Evolutionary conservation across 169 alveolate genomes (phyloP).

Genomic region (Cryptosporidium parvum): DNA sequence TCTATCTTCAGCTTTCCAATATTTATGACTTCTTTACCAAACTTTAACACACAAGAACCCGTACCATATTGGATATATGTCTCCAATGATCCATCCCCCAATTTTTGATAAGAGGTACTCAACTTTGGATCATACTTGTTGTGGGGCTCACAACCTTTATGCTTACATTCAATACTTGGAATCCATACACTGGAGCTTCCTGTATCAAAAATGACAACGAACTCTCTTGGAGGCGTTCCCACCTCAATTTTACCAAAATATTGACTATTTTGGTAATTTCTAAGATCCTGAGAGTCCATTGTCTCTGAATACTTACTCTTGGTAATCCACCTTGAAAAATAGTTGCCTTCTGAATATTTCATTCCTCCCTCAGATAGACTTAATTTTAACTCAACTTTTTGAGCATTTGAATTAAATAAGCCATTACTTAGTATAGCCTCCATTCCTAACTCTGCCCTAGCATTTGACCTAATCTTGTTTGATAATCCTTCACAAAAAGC

Average conservation of each 20-base stretch:
- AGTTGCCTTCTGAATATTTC: conserved; percentile 28
- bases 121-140: conserved; percentile 84
- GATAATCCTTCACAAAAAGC: conserved; percentile 50
- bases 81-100: conserved; percentile 71
- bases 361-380: conserved; percentile 9
- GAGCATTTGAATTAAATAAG: conserved; percentile 28
- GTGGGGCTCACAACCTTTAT: conserved; percentile 88
- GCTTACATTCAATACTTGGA: conserved; percentile 87
- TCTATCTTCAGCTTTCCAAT: conserved; percentile 78
- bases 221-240: conserved; percentile 89
- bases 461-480: conserved; percentile 28
- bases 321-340: conserved; percentile 54
- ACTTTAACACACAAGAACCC: conserved; percentile 81
- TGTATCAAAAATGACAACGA: conserved; percentile 91
- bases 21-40: conserved; percentile 50
- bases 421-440: conserved; percentile 45
- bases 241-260: conserved; percentile 90
- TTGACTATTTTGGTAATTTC: conserved; percentile 90
- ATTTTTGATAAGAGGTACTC: conserved; percentile 83
- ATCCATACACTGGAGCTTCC: conserved; percentile 91
- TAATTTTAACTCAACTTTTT: conserved; percentile 45
- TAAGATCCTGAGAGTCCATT: conserved; percentile 82
- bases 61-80: conserved; percentile 84
- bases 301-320: conserved; percentile 47
- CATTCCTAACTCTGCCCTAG: conserved; percentile 6